Conservation (phyloP, 768 basidiomycete genomes). For the Trametes coccinea region DNA sequence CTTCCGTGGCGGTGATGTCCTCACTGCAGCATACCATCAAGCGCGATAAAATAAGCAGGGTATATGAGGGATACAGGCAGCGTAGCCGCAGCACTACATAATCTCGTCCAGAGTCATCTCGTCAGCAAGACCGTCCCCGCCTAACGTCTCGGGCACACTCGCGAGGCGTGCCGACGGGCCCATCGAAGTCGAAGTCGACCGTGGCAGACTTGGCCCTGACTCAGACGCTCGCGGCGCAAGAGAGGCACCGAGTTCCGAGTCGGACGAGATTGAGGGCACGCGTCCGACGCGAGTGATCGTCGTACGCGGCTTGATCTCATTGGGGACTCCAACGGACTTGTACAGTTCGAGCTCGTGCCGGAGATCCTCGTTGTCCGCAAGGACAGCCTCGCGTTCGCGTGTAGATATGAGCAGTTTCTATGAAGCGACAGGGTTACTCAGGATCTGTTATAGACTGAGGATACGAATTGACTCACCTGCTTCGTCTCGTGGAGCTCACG, state of each 20-base stretch:
- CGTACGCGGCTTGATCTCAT: conserved; percentile 34
- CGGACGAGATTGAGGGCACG: conserved; percentile 20
- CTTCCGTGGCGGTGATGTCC: no score
- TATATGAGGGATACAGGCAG: neutral
- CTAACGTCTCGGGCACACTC: conserved; percentile 21
- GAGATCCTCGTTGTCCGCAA: conserved; percentile 33
- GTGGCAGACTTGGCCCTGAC: neutral
- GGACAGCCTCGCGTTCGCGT: conserved; percentile 35
- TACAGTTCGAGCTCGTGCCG: conserved; percentile 37
- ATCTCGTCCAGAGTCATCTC: conserved; percentile 38
- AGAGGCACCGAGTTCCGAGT: conserved; percentile 1
- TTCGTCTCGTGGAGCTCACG: conserved; percentile 78
- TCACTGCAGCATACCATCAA: no score
- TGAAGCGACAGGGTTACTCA: neutral
- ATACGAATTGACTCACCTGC: conserved; percentile 43
- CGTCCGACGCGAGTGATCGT: conserved; percentile 36
- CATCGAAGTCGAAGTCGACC: neutral
- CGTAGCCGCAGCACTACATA: conserved; percentile 8
- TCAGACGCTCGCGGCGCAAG: neutral
- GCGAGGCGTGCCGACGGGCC: conserved; percentile 8
- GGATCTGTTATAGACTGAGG: neutral
- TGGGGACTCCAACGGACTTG: conserved; percentile 35
- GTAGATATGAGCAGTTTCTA: conserved; percentile 34
- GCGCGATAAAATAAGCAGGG: no score
- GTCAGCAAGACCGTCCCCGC: conserved; percentile 15